A percentile compares a stretch with the other conserved stretches of the same genome.
Conservation (phyloP, 352 stramenopile species). For the Plasmopara halstedii region DNA sequence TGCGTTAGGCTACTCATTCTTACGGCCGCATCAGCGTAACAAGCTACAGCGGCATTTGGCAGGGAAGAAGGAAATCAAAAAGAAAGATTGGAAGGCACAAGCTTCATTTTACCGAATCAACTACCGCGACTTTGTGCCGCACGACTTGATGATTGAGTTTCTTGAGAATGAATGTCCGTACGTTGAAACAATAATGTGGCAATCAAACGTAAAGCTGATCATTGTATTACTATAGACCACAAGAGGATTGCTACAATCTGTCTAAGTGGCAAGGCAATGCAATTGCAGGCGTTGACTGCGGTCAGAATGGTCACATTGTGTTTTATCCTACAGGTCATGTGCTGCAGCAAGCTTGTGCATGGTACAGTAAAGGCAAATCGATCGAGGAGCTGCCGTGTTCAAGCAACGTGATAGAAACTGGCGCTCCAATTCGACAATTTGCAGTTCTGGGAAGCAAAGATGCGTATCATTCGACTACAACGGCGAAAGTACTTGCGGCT, state of each 20-base stretch:
- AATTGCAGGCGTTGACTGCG: conserved; percentile 32
- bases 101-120: conserved; percentile 25
- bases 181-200: conserved; percentile 5
- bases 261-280: conserved; percentile 64
- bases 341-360: conserved; percentile 52
- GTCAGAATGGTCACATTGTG: conserved; percentile 32
- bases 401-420: conserved; percentile 48
- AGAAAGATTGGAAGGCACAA: conserved; percentile 2
- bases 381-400: conserved; percentile 11
- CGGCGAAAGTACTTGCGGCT: conserved; percentile 25
- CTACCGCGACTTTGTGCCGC: conserved; percentile 41
- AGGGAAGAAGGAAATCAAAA: neutral
- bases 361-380: conserved; percentile 28
- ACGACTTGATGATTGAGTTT: conserved; percentile 31
- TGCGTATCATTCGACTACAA: conserved; percentile 27
- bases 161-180: conserved; percentile 30
- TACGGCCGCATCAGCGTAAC: conserved; percentile 37
- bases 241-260: conserved; percentile 19
- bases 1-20: conserved; percentile 34
- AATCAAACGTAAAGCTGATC: neutral
- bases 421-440: conserved; percentile 51
- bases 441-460: conserved; percentile 40
- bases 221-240: conserved; percentile 6
- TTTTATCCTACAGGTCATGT: conserved; percentile 64
- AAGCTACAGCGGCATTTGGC: conserved; percentile 11